Conservation (phyloP, 805 yeast species). For the Yamadazyma laniorum region DNA sequence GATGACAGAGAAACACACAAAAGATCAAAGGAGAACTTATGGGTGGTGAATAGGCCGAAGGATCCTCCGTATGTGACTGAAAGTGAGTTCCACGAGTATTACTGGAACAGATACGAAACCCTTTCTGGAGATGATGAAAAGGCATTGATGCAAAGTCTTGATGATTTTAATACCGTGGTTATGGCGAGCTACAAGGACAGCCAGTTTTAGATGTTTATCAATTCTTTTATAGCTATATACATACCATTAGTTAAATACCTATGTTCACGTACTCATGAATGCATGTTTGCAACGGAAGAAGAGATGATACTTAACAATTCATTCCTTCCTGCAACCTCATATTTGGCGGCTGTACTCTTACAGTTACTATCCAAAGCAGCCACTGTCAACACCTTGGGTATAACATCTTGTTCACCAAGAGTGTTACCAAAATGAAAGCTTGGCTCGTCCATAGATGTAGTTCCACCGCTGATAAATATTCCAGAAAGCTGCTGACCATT, state of each 20-base stretch:
- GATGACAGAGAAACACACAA: conserved; percentile 91
- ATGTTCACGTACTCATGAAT: background rate
- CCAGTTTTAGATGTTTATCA: conserved; percentile 28
- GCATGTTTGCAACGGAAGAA: conserved; percentile 2
- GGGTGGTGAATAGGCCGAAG: conserved; percentile 61
- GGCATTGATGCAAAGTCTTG: conserved; percentile 44
- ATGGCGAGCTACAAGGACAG: conserved; percentile 50
- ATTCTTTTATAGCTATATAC: no score
- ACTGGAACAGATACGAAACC: conserved; percentile 48
- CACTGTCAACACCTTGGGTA: conserved; percentile 56
- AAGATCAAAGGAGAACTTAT: conserved; percentile 72
- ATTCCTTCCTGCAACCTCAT: conserved; percentile 66
- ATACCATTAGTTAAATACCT: background rate
- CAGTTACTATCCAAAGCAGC: conserved; percentile 49
- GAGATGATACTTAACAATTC: conserved; percentile 58
- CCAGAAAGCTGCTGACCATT: conserved; percentile 7
- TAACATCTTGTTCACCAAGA: conserved; percentile 30
- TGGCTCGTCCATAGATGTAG: conserved; percentile 68
- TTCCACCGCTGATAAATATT: conserved; percentile 61
- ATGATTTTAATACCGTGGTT: conserved; percentile 55
- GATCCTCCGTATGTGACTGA: conserved; percentile 34
- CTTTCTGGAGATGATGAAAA: conserved; percentile 45
- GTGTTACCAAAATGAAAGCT: conserved; percentile 54
- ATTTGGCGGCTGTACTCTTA: conserved; percentile 55
- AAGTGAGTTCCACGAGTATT: conserved; percentile 40